Evolutionary conservation across 2,329 filamentous ascomycete genomes (phyloP).

Genomic region (Talaromyces amestolkiae): DNA sequence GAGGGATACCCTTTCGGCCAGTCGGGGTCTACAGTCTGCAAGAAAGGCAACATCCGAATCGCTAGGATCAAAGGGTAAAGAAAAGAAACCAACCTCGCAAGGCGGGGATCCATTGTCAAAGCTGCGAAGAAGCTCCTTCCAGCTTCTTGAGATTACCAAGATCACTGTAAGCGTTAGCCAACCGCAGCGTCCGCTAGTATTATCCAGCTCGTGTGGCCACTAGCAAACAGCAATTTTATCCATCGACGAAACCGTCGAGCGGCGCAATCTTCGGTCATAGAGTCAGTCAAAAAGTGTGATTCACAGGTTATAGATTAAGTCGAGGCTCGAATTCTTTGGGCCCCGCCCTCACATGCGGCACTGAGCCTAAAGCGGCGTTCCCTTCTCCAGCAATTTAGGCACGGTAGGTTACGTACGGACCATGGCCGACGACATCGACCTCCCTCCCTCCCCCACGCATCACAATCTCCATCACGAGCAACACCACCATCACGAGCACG

Average conservation of each 20-base stretch:
- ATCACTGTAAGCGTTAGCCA: constrained; percentile 7
- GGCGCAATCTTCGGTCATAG: background rate
- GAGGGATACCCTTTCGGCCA: background rate
- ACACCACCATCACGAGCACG: background rate
- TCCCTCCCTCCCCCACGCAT: constrained; percentile 26
- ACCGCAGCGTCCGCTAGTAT: constrained; percentile 7
- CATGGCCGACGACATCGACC: constrained; percentile 29
- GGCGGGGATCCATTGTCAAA: background rate
- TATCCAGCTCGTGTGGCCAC: constrained; percentile 2
- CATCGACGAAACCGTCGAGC: background rate
- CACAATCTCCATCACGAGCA: background rate
- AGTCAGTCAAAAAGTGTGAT: background rate
- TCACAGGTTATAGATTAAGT: background rate
- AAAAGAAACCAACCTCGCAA: background rate
- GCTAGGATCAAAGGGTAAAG: background rate
- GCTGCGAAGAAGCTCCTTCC: background rate
- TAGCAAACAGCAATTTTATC: background rate
- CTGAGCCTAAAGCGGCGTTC: constrained; percentile 17
- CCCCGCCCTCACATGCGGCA: constrained; percentile 15
- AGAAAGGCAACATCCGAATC: background rate
- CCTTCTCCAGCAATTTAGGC: constrained; percentile 8
- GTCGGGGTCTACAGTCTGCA: background rate
- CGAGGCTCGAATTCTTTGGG: background rate
- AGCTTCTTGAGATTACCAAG: background rate
- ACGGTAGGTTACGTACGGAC: constrained; percentile 9